These are phyloP conservation scores for Sordariomycetes sp. DNA, from an alignment of 2,329 filamentous ascomycete genomes.

Conservation along the genomic window DNA sequence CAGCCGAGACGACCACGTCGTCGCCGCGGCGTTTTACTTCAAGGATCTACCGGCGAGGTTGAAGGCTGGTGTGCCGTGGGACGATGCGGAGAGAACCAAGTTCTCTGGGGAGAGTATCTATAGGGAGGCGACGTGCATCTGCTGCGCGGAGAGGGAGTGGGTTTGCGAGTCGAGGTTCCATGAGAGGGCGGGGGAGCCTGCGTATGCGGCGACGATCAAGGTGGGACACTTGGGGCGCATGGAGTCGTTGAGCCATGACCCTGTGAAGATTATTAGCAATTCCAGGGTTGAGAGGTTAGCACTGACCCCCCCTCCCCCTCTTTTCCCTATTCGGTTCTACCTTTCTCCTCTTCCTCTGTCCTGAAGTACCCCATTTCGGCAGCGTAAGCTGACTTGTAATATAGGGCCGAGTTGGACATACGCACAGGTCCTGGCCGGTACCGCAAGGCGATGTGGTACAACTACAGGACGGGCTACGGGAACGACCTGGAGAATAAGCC, in stretches of 20 bases:
- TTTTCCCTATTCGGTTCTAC: neutral
- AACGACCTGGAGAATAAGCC: neutral
- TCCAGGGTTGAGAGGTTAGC: neutral
- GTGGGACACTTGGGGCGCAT: neutral
- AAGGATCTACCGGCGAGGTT: neutral
- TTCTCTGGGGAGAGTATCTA: neutral
- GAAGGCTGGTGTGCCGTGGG: neutral
- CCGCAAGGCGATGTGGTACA: neutral
- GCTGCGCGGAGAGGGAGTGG: neutral
- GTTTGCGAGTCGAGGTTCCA: neutral
- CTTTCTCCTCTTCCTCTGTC: too few species aligned
- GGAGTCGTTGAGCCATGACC: neutral
- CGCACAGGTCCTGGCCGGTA: neutral
- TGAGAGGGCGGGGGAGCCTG: neutral
- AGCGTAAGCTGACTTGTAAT: neutral
- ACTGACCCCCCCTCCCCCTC: neutral
- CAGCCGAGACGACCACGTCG: neutral
- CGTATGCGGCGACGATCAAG: neutral
- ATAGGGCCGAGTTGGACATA: neutral
- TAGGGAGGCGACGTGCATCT: neutral
- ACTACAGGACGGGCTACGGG: neutral
- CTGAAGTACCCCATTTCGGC: neutral
- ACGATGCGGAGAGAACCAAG: neutral
- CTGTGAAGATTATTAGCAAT: neutral
- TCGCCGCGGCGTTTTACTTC: neutral